phyloP scores from a whole-genome alignment of 139 green algal genomes.

The Zygnema cylindricum region DNA sequence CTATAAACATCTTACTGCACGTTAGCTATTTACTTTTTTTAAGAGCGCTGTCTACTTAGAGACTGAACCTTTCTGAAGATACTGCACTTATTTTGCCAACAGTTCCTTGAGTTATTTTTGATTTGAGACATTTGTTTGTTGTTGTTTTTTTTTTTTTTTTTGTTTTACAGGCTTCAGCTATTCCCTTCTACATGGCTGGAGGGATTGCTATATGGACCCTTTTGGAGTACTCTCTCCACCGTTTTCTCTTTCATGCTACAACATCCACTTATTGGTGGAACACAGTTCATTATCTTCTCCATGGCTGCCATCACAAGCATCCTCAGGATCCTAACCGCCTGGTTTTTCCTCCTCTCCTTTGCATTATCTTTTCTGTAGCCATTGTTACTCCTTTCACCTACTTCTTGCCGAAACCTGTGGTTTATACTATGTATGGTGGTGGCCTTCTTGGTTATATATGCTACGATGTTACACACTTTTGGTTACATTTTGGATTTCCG shows the following conservation, averaged over 20 bases:
- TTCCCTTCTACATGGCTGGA: neutral
- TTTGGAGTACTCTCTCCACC: slow-evolving; percentile 90
- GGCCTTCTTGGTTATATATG: slow-evolving; percentile 85
- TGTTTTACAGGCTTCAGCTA: neutral
- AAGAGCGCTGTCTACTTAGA: too few relatives aligned
- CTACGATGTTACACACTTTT: slow-evolving; percentile 92
- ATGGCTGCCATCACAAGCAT: slow-evolving; percentile 96
- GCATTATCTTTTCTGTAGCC: slow-evolving; percentile 42
- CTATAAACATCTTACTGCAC: too few relatives aligned
- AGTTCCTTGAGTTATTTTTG: too few relatives aligned
- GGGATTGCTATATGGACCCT: slow-evolving; percentile 76
- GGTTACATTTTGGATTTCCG: slow-evolving; percentile 57
- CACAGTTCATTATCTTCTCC: slow-evolving; percentile 90
- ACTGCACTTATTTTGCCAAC: too few relatives aligned
- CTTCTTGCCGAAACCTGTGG: neutral
- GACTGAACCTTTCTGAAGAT: too few relatives aligned
- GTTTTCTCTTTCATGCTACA: slow-evolving; percentile 87
- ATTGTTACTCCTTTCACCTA: slow-evolving; percentile 29
- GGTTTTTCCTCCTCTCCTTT: slow-evolving; percentile 89
- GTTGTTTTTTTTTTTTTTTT: too few relatives aligned
- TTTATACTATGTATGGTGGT: slow-evolving; percentile 64
- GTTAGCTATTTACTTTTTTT: too few relatives aligned
- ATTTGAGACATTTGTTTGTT: too few relatives aligned
- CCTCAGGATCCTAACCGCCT: slow-evolving; percentile 84
- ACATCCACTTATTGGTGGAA: slow-evolving; percentile 67